phyloP scores from a whole-genome alignment of 495 filamentous ascomycete species.

The Penicillium paxilli region DNA sequence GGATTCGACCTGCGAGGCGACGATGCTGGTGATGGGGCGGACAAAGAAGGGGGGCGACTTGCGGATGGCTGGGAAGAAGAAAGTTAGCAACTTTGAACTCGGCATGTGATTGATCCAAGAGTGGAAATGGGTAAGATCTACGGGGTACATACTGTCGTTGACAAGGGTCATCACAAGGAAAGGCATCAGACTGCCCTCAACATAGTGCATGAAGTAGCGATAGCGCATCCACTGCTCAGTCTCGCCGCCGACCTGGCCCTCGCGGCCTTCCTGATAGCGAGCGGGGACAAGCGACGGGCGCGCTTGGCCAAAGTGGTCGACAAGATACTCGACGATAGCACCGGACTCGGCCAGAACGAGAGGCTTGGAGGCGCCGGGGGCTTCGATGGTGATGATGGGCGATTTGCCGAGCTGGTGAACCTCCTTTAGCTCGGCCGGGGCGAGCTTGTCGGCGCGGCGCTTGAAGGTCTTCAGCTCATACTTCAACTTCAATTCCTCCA shows the following conservation, averaged over 20 bases:
- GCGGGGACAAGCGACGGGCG: slow-evolving; percentile 58
- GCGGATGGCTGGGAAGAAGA: slow-evolving; percentile 52
- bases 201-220: slow-evolving; percentile 79
- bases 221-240: slow-evolving; percentile 75
- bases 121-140: no score
- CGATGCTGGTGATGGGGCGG: slow-evolving; percentile 66
- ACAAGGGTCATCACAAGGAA: slow-evolving; percentile 61
- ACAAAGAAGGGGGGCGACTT: slow-evolving; percentile 79
- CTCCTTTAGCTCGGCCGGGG: slow-evolving; percentile 69
- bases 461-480: slow-evolving; percentile 79
- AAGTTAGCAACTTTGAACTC: neutral
- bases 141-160: slow-evolving; percentile 48
- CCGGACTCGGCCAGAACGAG: slow-evolving; percentile 78
- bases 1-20: slow-evolving; percentile 61
- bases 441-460: slow-evolving; percentile 59
- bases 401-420: slow-evolving; percentile 86
- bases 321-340: slow-evolving; percentile 76
- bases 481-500: slow-evolving; percentile 77
- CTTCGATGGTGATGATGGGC: slow-evolving; percentile 66
- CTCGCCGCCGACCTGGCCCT: slow-evolving; percentile 63
- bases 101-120: no score
- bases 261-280: slow-evolving; percentile 51
- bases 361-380: slow-evolving; percentile 44
- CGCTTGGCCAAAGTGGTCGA: slow-evolving; percentile 63
- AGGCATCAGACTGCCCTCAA: slow-evolving; percentile 78